Base-by-base conservation (phyloP, 2,329 filamentous ascomycete species). In the Furcasterigmium furcatum region DNA sequence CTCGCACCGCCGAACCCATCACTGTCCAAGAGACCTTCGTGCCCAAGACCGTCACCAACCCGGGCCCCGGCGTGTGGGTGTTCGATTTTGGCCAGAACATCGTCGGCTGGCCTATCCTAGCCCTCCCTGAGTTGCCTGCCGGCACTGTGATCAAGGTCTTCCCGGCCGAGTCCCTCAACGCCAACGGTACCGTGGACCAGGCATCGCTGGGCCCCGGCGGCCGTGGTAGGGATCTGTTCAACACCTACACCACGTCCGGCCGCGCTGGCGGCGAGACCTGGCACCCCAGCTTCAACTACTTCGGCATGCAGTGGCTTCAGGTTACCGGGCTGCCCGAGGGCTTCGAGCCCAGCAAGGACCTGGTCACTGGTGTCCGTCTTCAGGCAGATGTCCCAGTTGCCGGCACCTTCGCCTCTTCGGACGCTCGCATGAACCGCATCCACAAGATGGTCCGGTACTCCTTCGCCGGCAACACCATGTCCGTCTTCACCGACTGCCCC, bases 261-360 rank as follows among this genome's bases (percentile, higher is more conserved):
- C 41, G 46, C 4, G 25, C 46, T 21, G 46, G 41, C 10, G 38
- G 40, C 32, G 45, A 43, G 22, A 39, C 46, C 21, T 47, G 41
- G 41, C 41, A 40, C n/a, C 41, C 46, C 9, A 10, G 27, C 9
- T 47, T 47, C 41, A 39, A 34, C 16, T 47, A 41, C 29, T 45
- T 47, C n/a, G 46, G 46, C 41, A 47, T 47, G 46, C 46, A 47
- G 13, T 47, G 46, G 46, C 41, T 47, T 18, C 46, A 45, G 35
- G 46, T 47, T 34, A 47, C 46, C 20, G 46, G 46, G 14, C 46
- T 47, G 5, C 46, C 46, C 9, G 34, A 12, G 20, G 32, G 20
- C 21, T 44, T 44, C 32, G 20, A 27, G 32, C 42, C 42, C 4
- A 21, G 42, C 14, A 24, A 30, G 12, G 42, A 44, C 4, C 36